A percentile compares a stretch with the other conserved stretches of the same genome.
Evolutionary conservation across 139 green algal genomes (phyloP).

Genomic region (Haematococcus lacustris): DNA sequence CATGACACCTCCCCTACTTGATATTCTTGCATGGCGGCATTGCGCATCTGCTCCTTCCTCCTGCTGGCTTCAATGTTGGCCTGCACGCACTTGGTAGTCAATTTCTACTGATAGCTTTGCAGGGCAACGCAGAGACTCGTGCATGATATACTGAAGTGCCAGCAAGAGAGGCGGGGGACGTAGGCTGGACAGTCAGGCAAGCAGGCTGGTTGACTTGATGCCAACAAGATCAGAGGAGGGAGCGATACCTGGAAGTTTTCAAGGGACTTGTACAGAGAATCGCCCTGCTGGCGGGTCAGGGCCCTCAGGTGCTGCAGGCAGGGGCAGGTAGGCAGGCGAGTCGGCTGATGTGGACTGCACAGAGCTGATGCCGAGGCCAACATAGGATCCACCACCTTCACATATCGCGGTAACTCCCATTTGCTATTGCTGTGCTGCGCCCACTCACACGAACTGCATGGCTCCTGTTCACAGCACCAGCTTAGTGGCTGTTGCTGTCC

Average conservation of each 20-base stretch:
- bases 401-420: neutral
- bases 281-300: conserved; percentile 14
- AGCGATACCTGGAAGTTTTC: conserved; percentile 20
- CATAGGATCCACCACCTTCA: neutral
- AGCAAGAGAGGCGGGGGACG: too few species aligned
- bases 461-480: neutral
- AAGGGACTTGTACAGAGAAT: conserved; percentile 21
- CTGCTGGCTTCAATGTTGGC: too few species aligned
- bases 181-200: too few species aligned
- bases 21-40: too few species aligned
- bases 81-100: neutral
- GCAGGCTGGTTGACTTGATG: neutral
- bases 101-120: neutral
- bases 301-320: conserved; percentile 15
- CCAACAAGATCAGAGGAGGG: neutral
- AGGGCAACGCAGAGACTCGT: too few species aligned
- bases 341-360: neutral
- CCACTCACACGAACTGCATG: neutral
- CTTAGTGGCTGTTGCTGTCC: too few species aligned
- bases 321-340: neutral
- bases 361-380: neutral
- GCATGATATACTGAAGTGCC: too few species aligned
- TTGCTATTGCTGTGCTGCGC: neutral
- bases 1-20: too few species aligned
- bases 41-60: too few species aligned